phyloP scores from a whole-genome alignment of 139 green algal genomes.

The Picochlorum sp. region DNA sequence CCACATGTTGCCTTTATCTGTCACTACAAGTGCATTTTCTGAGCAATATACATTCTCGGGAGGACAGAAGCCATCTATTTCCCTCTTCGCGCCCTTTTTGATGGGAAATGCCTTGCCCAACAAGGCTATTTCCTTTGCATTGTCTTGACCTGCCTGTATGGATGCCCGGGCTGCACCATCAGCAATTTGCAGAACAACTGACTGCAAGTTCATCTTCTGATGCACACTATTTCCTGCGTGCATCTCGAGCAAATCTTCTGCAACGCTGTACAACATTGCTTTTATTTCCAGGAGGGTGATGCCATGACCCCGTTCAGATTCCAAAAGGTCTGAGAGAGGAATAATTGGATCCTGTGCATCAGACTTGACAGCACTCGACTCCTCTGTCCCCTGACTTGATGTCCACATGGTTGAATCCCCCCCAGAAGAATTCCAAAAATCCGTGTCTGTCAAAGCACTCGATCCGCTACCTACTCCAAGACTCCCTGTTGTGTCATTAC shows the following conservation, averaged over 20 bases:
- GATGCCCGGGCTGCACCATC: conserved; percentile 14
- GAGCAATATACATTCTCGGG: conserved; percentile 26
- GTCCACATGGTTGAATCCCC: background rate
- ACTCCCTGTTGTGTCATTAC: background rate
- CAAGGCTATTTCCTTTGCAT: background rate
- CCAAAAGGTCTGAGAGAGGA: conserved; percentile 22
- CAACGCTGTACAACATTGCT: conserved; percentile 17
- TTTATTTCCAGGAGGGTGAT: conserved; percentile 25
- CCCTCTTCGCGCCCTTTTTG: background rate
- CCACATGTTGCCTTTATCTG: conserved; percentile 27
- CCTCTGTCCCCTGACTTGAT: background rate
- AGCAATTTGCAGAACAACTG: background rate
- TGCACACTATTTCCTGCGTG: conserved; percentile 23
- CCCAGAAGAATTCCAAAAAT: background rate
- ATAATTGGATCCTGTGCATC: background rate
- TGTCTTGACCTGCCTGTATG: conserved; percentile 8
- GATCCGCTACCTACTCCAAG: background rate
- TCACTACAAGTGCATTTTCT: conserved; percentile 11
- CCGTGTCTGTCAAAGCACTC: background rate
- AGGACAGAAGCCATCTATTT: conserved; percentile 10
- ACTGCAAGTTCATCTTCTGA: conserved; percentile 24
- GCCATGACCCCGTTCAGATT: conserved; percentile 14
- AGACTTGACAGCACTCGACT: background rate
- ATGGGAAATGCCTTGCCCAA: too few relatives aligned
- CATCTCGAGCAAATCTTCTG: conserved; percentile 14